Base-by-base conservation (phyloP, 495 filamentous ascomycete genomes). In the Recurvomyces mirabilis region DNA sequence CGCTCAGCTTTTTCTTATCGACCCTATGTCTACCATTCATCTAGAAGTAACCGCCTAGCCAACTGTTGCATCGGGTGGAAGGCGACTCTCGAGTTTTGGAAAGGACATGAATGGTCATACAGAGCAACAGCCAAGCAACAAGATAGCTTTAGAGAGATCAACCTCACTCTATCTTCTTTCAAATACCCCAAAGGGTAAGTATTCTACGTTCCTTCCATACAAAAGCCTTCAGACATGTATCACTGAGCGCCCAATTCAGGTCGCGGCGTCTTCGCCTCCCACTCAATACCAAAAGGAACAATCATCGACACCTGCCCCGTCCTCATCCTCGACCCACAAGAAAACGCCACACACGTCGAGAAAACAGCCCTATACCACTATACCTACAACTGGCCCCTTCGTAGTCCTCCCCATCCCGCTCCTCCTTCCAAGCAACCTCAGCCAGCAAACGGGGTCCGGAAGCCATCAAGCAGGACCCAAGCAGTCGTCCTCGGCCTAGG, bases 401-500 rank as follows among this genome's bases (percentile, higher is more conserved):
- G n/a, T n/a, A n/a, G n/a, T n/a, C 23, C 53, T 25, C 37, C 18
- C 28, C 28, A 55, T 14, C 26, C 10, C 13, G 55, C 46, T 45
- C 5, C 20, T 12, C 43, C 38, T 11, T 10, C 51, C 32, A 37
- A 53, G 35, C n/a, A n/a, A n/a, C n/a, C n/a, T n/a, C n/a, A n/a
- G n/a, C n/a, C n/a, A n/a, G n/a, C n/a, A n/a, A n/a, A n/a, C n/a
- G n/a, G n/a, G n/a, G n/a, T n/a, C n/a, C n/a, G n/a, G n/a, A n/a
- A n/a, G n/a, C n/a, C n/a, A n/a, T n/a, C n/a, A n/a, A n/a, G n/a
- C n/a, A n/a, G n/a, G n/a, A 52, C 52, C 4, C 71, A 78, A 56
- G 75, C 74, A n/a, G 49, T 77, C 10, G 54, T 74, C 18, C 61
- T 77, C 9, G 72, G 73, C 4, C 58, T 79, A 2, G 75, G 74